Evolutionary conservation across 768 basidiomycete species (phyloP), one percentile per base, ranked within the genome.

Genomic region (Neoboletus magnificus): DNA sequence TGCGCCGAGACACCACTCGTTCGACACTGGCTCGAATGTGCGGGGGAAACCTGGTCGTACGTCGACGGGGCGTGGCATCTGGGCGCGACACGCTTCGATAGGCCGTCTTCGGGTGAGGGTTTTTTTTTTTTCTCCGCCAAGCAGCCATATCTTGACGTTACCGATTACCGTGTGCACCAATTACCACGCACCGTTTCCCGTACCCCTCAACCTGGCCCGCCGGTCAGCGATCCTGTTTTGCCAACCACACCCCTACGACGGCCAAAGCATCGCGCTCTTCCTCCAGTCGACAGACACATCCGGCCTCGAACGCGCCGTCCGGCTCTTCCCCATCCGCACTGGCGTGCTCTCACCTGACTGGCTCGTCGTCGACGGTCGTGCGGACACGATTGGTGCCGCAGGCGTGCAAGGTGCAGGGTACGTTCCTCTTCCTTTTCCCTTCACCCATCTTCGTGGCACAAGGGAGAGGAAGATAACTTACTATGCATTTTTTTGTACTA

Each of bases 261-360:
- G 59, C 35, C 48, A 58, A 53, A 55, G 75, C 66, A 61, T 76
- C 7, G 66, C 73, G 39, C 69, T 92, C 8, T 83, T 92, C 60
- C 70, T 93, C 25, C 72, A 85, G 15, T 83, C 82, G 16, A 79
- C 81, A 5, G 83, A 85, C 58, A 60, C 62, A 0, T 61, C 68
- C 1, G 86, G 85, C 3, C 73, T 92, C 5, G 93, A 95, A 68
- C 76, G 84, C 50, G 83, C 80, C 1, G 68, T 79, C 2, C 80
- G 87, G 43, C 71, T 93, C n/a, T 89, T 95, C 65, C 93, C 93
- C 5, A 80, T 91, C 25, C 82, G 93, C 20, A 96, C 93, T 2
- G 91, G 91, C 4, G 76, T 93, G 3, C 69, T 83, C 10, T 77
- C 81, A 1, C 89, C 91, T 1, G 89, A 91, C 62, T 95, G 92